Evolutionary conservation across 1,284 basidiomycete genomes (phyloP), one percentile per base, ranked within the genome.

Genomic region (Fistulina hepatica): DNA sequence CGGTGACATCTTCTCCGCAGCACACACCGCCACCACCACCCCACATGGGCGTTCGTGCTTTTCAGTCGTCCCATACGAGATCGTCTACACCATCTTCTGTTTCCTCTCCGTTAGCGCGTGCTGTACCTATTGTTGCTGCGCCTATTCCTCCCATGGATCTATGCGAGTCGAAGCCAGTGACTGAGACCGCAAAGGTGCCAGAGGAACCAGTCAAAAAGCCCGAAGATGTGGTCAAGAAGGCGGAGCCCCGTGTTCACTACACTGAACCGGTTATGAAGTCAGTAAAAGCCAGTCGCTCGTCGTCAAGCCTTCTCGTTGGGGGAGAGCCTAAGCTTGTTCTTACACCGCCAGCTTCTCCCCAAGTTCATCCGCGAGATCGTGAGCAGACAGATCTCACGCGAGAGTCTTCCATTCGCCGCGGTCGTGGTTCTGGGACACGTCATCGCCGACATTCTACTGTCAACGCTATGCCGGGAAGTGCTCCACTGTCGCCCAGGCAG

Each of bases 401-500:
- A 36, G 64, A 67, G 40, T 46, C 59, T 5, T 69, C 68, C 2
- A 54, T 53, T 25, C 70, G 65, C 40, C 74, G 75, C 31, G 57
- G 68, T 24, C n/a, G n/a, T n/a, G n/a, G n/a, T n/a, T n/a, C n/a
- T n/a, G n/a, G n/a, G n/a, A n/a, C n/a, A n/a, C n/a, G n/a, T n/a
- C 71, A 78, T 51, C 73, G 82, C 24, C 71, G 83, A 34, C 74
- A 82, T 51, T 85, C 83, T 1, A 84, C 78, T 19, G 67, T 77
- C 34, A 78, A 80, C 49, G 70, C 75, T 4, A 59, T 78, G 42
- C 66, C 72, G 37, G 77, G 73, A 46, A 70, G 76, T 13, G 64
- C 71, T 21, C 86, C 86, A 3, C 65, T 94, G 2, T 97, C 95
- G n/a, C 93, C 94, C 17, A 76, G 91, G 17, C 73, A 94, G 35